Conservation (phyloP, 805 yeast species). For the Barnettozyma sp. region DNA sequence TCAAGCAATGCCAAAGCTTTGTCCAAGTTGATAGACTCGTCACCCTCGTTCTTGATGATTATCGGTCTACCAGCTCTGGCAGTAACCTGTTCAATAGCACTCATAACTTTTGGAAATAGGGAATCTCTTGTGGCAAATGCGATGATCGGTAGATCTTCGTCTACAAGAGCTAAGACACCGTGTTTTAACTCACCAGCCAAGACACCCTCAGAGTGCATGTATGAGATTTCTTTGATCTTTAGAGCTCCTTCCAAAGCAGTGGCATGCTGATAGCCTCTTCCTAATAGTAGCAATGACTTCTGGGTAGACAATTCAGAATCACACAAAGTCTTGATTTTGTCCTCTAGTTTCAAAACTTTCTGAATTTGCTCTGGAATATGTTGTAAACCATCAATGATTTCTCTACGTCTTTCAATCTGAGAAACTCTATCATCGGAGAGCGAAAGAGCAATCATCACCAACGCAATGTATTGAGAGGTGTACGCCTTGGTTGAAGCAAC, state of each 20-base stretch:
- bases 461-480: constrained; percentile 95
- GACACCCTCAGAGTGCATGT: constrained; percentile 99
- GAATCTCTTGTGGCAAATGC: constrained; percentile 96
- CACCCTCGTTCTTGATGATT: constrained; percentile 82
- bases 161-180: constrained; percentile 95
- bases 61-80: constrained; percentile 98
- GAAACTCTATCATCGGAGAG: constrained; percentile 88
- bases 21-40: constrained; percentile 47
- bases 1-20: constrained; percentile 66
- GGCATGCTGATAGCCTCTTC: constrained; percentile 97
- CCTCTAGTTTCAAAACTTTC: constrained; percentile 66
- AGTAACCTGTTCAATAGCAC: constrained; percentile 92
- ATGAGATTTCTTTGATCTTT: constrained; percentile 95
- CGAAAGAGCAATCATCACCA: constrained; percentile 95
- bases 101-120: constrained; percentile 90
- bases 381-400: constrained; percentile 80
- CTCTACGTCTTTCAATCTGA: constrained; percentile 64
- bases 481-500: constrained; percentile 99
- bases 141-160: constrained; percentile 86
- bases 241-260: constrained; percentile 98
- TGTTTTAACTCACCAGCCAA: constrained; percentile 98
- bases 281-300: constrained; percentile 82
- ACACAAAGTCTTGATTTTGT: constrained; percentile 69
- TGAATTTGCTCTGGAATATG: constrained; percentile 81
- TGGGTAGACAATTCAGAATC: constrained; percentile 65